Conservation (phyloP, 495 filamentous ascomycete genomes). For the Hypoxylon trugodes region DNA sequence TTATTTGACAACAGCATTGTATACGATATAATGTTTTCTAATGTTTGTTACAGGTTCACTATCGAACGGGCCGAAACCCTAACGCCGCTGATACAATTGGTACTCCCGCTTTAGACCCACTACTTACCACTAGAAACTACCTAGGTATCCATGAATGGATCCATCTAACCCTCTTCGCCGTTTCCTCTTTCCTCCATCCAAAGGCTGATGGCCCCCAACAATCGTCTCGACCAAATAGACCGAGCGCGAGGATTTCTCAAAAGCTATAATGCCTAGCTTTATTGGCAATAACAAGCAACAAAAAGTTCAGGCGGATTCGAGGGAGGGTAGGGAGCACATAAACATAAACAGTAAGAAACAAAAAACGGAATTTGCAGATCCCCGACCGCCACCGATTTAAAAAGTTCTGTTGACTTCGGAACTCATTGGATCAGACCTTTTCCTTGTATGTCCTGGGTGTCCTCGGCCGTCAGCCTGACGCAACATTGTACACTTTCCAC, state of each 20-base stretch:
- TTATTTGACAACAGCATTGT: not conserved
- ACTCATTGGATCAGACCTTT: slow-evolving; percentile 27
- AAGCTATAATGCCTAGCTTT: too few species aligned
- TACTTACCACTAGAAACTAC: slow-evolving; percentile 6
- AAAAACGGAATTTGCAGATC: slow-evolving; percentile 19
- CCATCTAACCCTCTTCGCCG: too few species aligned
- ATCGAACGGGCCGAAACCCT: slow-evolving; percentile 19
- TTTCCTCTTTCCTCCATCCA: not conserved
- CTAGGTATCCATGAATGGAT: too few species aligned
- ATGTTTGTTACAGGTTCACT: not conserved
- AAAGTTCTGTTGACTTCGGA: slow-evolving; percentile 17
- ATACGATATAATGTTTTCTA: not conserved
- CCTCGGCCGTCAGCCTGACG: slow-evolving; percentile 37
- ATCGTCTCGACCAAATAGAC: slow-evolving; percentile 29
- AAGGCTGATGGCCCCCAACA: slow-evolving; percentile 30
- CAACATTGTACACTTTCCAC: slow-evolving; percentile 33
- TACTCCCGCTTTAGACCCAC: slow-evolving; percentile 9
- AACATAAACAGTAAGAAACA: slow-evolving; percentile 10
- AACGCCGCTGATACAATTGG: not conserved
- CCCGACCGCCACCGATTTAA: slow-evolving; percentile 2
- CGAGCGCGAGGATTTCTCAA: slow-evolving; percentile 6
- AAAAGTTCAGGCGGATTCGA: slow-evolving; percentile 3
- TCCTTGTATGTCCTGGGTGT: too few species aligned
- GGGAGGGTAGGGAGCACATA: slow-evolving; percentile 1
- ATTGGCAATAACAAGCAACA: too few species aligned